These are phyloP conservation scores for Harringtonia lauricola DNA, from an alignment of 2,329 filamentous ascomycete species.

Conservation along the genomic window DNA sequence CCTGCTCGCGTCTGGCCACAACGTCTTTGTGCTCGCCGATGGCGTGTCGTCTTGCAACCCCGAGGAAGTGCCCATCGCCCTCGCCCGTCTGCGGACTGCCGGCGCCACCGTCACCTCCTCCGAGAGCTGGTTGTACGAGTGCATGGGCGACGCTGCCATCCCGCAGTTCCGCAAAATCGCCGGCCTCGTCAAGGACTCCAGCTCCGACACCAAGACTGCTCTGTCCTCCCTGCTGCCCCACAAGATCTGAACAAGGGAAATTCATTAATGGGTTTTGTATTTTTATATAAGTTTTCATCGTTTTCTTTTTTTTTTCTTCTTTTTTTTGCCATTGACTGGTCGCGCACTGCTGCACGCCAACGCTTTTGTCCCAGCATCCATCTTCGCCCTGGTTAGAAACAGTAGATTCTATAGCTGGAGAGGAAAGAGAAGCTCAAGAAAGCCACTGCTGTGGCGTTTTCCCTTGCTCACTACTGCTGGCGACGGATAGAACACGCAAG, in stretches of 20 bases:
- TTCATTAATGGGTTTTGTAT: too few relatives aligned
- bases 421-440: too few relatives aligned
- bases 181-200: constrained; percentile 66
- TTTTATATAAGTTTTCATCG: not conserved
- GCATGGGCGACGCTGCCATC: constrained; percentile 69
- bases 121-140: constrained; percentile 85
- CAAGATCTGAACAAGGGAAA: not conserved
- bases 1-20: constrained; percentile 61
- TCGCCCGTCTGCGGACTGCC: constrained; percentile 63
- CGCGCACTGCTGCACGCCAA: too few relatives aligned
- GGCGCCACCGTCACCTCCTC: constrained; percentile 75
- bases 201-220: constrained; percentile 56
- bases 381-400: too few relatives aligned
- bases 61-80: constrained; percentile 69
- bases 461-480: too few relatives aligned
- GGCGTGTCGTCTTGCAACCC: constrained; percentile 80
- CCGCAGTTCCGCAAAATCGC: constrained; percentile 64
- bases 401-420: too few relatives aligned
- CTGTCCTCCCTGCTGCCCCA: constrained; percentile 52
- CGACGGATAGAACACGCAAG: too few relatives aligned
- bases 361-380: not conserved
- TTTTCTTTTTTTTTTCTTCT: not conserved
- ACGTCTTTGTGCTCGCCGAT: constrained; percentile 80
- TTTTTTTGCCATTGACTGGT: not conserved
- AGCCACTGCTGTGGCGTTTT: too few relatives aligned